Conservation (phyloP, 352 stramenopile species). For the Thalassiosira gravida region DNA sequence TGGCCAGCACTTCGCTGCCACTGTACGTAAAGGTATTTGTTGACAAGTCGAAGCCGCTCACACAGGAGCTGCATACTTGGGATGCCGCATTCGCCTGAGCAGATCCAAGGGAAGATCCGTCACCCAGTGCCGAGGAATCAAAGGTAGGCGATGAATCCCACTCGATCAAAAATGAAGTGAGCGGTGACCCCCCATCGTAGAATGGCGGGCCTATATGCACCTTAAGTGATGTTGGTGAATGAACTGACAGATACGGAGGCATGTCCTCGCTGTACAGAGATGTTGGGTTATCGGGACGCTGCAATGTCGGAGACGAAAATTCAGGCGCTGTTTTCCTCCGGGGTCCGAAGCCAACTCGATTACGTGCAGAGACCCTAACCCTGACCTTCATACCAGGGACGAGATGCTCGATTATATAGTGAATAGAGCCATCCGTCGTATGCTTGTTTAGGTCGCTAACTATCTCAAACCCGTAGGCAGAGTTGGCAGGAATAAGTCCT, state of each 20-base stretch:
- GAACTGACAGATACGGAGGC: slow-evolving; percentile 87
- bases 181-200: slow-evolving; percentile 89
- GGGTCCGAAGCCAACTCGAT: slow-evolving; percentile 89
- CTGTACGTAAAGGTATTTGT: slow-evolving; percentile 71
- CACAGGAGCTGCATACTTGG: slow-evolving; percentile 70
- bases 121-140: slow-evolving; percentile 75
- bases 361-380: slow-evolving; percentile 89
- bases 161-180: slow-evolving; percentile 92
- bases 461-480: slow-evolving; percentile 68
- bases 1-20: slow-evolving; percentile 55
- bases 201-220: slow-evolving; percentile 86
- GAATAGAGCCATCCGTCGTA: slow-evolving; percentile 62
- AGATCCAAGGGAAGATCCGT: slow-evolving; percentile 87
- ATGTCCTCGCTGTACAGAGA: slow-evolving; percentile 87
- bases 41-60: slow-evolving; percentile 64
- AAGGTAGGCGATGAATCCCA: slow-evolving; percentile 90
- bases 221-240: slow-evolving; percentile 78
- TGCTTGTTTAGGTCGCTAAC: slow-evolving; percentile 40
- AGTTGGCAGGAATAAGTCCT: slow-evolving; percentile 55
- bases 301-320: slow-evolving; percentile 85
- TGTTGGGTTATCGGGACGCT: slow-evolving; percentile 88
- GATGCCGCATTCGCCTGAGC: slow-evolving; percentile 48
- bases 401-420: slow-evolving; percentile 85
- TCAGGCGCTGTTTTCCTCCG: slow-evolving; percentile 87
- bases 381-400: slow-evolving; percentile 88